Base-by-base conservation (phyloP, 2,329 filamentous ascomycete species). In the Trichophyton mentagrophytes region DNA sequence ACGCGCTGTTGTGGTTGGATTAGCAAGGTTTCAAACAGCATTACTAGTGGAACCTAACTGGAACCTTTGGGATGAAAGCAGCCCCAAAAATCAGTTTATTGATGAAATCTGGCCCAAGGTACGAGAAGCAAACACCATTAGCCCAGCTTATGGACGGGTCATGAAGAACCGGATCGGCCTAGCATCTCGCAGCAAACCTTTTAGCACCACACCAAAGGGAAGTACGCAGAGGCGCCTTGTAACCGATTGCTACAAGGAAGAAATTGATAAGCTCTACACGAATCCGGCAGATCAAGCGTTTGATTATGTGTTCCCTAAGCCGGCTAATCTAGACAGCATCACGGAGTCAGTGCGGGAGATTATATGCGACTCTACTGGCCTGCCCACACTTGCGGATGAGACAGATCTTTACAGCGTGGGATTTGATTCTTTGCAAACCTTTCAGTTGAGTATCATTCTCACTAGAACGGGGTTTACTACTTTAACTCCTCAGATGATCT, bases 221-320 rank as follows among this genome's bases (percentile, higher is more conserved):
- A 78, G 72, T 0, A 70, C 78, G 3, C 75, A 77, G 66, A 72
- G 77, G 2, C 69, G 69, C 0, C 69, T 71, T 0, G 77, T 78
- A 1, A 60, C 74, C 6, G 63, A 66, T 1, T 67, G 76, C 1
- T 82, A 79, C 57, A 66, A 67, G 1, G 64, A 73, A 1, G 78
- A 80, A 61, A 80, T 82, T 46, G 74, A 80, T 3, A 69, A 70
- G 0, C 68, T 81, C 3, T 82, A 81, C 63, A 61, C 57, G 1
- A 40, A 59, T n/a, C 47, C 62, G 3, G 58, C 58, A 1, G 57
- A 69, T 15, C 60, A 60, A 3, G 56, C 61, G 8, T 58, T 69
- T 8, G 66, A 68, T 1, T 51, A 51, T 27, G 8, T 22, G 3
- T 27, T 27, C 46, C 11, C 22, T 27, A 13, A 51, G 22, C 15